phyloP scores from a whole-genome alignment of 2,329 filamentous ascomycete genomes.

The Neonectria ditissima region DNA sequence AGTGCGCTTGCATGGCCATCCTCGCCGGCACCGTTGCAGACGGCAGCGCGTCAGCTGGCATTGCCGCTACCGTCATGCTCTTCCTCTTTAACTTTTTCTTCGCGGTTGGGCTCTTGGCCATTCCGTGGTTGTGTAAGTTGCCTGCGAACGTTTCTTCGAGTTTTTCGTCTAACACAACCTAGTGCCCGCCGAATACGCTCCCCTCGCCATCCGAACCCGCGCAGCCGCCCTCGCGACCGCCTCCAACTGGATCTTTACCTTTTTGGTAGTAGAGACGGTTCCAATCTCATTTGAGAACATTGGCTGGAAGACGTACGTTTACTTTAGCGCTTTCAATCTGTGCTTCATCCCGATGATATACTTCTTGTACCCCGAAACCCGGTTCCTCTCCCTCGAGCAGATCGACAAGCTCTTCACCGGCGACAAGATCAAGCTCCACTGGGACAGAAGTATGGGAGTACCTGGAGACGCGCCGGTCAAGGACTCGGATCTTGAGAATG shows the following conservation, averaged over 20 bases:
- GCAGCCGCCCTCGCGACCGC: slow-evolving; percentile 54
- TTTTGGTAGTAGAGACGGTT: slow-evolving; percentile 54
- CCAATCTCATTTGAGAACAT: slow-evolving; percentile 53
- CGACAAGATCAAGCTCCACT: slow-evolving; percentile 47
- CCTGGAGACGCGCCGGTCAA: slow-evolving; percentile 43
- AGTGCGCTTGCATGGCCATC: slow-evolving; percentile 58
- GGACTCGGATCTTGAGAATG: slow-evolving; percentile 29
- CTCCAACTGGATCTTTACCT: slow-evolving; percentile 53
- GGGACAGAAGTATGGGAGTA: slow-evolving; percentile 49
- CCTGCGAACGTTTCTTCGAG: neutral
- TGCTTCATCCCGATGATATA: slow-evolving; percentile 58
- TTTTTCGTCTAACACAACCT: slow-evolving; percentile 14
- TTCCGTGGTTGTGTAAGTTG: slow-evolving; percentile 50
- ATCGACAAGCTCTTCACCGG: slow-evolving; percentile 57
- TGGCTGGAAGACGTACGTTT: slow-evolving; percentile 53
- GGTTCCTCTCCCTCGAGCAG: slow-evolving; percentile 61
- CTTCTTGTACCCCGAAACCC: slow-evolving; percentile 63
- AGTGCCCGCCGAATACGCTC: slow-evolving; percentile 58
- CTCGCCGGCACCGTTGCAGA: slow-evolving; percentile 58
- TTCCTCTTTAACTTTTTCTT: slow-evolving; percentile 59
- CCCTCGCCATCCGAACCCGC: slow-evolving; percentile 53
- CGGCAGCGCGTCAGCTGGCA: slow-evolving; percentile 52
- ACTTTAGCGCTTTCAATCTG: slow-evolving; percentile 54
- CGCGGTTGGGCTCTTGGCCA: slow-evolving; percentile 54
- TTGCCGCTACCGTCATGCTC: slow-evolving; percentile 58